Percentiles rank a stretch among this genome's conserved stretches.
phyloP scores from a whole-genome alignment of 805 yeast genomes.

The Wickerhamiella galacta region DNA sequence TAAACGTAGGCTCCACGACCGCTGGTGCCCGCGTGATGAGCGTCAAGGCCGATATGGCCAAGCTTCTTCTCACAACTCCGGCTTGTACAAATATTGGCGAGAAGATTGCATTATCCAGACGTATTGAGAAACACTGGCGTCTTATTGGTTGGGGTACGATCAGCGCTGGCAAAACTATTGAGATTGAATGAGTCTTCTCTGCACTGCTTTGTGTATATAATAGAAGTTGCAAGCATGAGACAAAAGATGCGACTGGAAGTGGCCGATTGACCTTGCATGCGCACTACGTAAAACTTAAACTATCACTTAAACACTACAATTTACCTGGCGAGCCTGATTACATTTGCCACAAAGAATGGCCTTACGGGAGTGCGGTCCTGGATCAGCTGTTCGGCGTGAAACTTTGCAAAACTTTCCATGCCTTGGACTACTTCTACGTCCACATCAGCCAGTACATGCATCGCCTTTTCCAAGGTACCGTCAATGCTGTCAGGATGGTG shows the following conservation, averaged over 20 bases:
- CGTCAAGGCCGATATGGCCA: constrained; percentile 98
- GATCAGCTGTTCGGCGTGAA: too few species aligned
- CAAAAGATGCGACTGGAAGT: background rate
- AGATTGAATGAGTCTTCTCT: constrained; percentile 7
- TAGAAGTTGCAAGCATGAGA: too few species aligned
- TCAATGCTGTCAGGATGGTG: too few species aligned
- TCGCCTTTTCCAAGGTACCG: too few species aligned
- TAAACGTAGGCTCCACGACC: constrained; percentile 96
- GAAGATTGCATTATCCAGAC: constrained; percentile 95
- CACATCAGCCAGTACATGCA: too few species aligned
- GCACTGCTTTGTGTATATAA: background rate
- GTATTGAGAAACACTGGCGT: constrained; percentile 99
- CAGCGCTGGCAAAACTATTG: constrained; percentile 52
- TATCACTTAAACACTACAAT: constrained; percentile 2
- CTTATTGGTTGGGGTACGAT: constrained; percentile 99
- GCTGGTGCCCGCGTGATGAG: constrained; percentile 98
- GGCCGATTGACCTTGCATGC: background rate
- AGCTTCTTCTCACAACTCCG: constrained; percentile 89
- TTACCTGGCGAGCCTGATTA: too few species aligned
- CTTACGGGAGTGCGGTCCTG: too few species aligned
- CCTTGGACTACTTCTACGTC: too few species aligned
- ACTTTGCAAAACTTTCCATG: too few species aligned
- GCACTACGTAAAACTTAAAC: background rate
- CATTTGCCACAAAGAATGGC: too few species aligned
- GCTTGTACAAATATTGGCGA: constrained; percentile 98